Conservation (phyloP, 257 asterid species). For the Jacaranda copaia region DNA sequence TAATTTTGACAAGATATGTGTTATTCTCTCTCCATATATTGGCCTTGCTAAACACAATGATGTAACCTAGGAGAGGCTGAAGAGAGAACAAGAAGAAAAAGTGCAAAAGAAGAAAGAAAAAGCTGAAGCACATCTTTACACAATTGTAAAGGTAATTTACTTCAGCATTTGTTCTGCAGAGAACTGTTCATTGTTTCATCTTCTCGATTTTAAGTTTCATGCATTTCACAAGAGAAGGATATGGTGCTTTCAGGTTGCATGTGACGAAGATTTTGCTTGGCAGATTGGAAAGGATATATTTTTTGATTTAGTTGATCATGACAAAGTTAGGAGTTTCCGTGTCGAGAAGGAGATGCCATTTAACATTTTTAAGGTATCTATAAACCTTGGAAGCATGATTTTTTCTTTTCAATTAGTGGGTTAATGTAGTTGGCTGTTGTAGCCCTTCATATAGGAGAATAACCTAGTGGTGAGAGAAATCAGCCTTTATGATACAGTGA, state of each 20-base stretch:
- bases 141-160: slow-evolving; percentile 49
- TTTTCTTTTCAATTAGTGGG: slow-evolving; percentile 13
- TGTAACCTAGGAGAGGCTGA: slow-evolving; percentile 54
- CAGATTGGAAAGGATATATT: slow-evolving; percentile 57
- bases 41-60: slow-evolving; percentile 33
- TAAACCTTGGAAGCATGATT: slow-evolving; percentile 5
- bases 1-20: slow-evolving; percentile 16
- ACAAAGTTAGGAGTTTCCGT: slow-evolving; percentile 56
- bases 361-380: slow-evolving; percentile 52
- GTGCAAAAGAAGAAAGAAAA: slow-evolving; percentile 57
- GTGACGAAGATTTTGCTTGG: slow-evolving; percentile 55
- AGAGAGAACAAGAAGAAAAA: slow-evolving; percentile 62
- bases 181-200: background rate
- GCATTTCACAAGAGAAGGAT: slow-evolving; percentile 22
- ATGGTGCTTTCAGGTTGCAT: slow-evolving; percentile 53
- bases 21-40: slow-evolving; percentile 17
- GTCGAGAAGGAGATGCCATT: slow-evolving; percentile 56
- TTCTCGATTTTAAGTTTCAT: slow-evolving; percentile 16
- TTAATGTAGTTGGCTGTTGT: slow-evolving; percentile 17
- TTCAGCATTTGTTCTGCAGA: slow-evolving; percentile 3
- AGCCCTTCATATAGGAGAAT: slow-evolving; percentile 27
- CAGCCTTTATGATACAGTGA: background rate
- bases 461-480: slow-evolving; percentile 13
- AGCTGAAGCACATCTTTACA: slow-evolving; percentile 61
- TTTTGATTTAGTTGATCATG: slow-evolving; percentile 66